A percentile compares a stretch with the other conserved stretches of the same genome.
Conservation (phyloP, 441 rosid genomes). For the Biscutella laevigata region DNA sequence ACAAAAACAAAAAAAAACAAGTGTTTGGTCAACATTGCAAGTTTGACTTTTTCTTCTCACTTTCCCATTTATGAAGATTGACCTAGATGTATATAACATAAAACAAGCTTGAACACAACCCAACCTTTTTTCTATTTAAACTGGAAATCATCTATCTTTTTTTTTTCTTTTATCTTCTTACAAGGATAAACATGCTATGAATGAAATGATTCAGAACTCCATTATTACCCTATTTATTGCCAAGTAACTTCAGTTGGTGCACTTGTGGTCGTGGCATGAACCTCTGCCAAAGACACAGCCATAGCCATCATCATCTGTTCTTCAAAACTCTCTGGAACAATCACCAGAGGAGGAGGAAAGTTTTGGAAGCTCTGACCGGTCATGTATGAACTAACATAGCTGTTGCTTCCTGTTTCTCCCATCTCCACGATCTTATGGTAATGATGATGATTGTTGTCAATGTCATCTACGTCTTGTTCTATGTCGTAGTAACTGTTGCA, state of each 20-base stretch:
- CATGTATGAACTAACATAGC: conserved; percentile 49
- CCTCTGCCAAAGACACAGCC: conserved; percentile 91
- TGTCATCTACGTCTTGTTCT: conserved; percentile 23
- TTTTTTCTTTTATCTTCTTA: conserved; percentile 19
- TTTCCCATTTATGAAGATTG: too few relatives aligned
- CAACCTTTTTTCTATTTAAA: conserved; percentile 21
- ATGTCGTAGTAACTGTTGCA: conserved; percentile 23
- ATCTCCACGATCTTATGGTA: conserved; percentile 14
- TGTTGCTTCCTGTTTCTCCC: conserved; percentile 42
- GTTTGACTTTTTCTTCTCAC: too few relatives aligned
- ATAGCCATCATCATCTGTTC: conserved; percentile 96
- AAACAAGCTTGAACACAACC: not conserved
- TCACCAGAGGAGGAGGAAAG: conserved; percentile 32
- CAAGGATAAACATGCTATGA: conserved; percentile 18
- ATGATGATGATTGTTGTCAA: conserved; percentile 7
- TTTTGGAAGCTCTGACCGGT: conserved; percentile 32
- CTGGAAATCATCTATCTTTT: conserved; percentile 1
- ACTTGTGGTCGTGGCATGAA: conserved; percentile 38
- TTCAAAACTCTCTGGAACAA: conserved; percentile 77
- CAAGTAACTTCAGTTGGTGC: conserved; percentile 48
- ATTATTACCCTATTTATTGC: conserved; percentile 52
- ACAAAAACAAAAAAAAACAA: too few relatives aligned
- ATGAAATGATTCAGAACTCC: conserved; percentile 13
- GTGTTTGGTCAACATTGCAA: too few relatives aligned
- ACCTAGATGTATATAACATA: not conserved